Evolutionary conservation across 768 basidiomycete species (phyloP), one percentile per base, ranked within the genome.

Genomic region (Phaeotremella fagi): DNA sequence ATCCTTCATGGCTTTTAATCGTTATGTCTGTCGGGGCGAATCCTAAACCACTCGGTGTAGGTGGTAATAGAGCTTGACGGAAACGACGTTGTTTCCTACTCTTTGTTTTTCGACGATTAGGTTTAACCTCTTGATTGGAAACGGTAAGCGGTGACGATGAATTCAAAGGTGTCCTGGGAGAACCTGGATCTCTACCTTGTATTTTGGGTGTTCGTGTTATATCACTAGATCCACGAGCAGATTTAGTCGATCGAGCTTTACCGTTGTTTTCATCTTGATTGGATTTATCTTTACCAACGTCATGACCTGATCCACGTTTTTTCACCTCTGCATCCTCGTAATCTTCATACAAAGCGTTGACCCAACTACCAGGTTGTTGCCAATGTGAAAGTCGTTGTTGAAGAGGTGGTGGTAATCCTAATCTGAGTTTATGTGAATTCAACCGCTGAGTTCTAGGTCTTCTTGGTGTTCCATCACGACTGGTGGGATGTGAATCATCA

Each of bases 351-450:
- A 66, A 35, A 18, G 62, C 64, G 54, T 70, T 63, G 38, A 66
- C 62, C 68, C 68, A 70, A 27, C 53, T 64, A 4, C 68, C 68
- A 24, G 68, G 62, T 49, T 66, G 64, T 3, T 57, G 61, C 66
- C 63, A 64, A 18, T 66, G 48, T 15, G 47, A 47, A 42, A 69
- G 59, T 25, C 58, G 64, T 26, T 61, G 54, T 15, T 52, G 35
- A 2, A 63, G 49, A 2, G 61, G 66, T 15, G 56, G 56, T 15
- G 56, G 56, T 15, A 63, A 31, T 15, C 55, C 54, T 22, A 62
- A 24, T n/a, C 54, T 29, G 23, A 66, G 42, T 27, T 51, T 48
- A 28, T 37, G 25, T 1, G 52, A 6, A 18, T 41, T 41, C 12
- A 20, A 6, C 20, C 38, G 38, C 18, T 12, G 22, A 41, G 12